Evolutionary conservation across 2,329 filamentous ascomycete species (phyloP).

Genomic region (Ophiostoma populinum): DNA sequence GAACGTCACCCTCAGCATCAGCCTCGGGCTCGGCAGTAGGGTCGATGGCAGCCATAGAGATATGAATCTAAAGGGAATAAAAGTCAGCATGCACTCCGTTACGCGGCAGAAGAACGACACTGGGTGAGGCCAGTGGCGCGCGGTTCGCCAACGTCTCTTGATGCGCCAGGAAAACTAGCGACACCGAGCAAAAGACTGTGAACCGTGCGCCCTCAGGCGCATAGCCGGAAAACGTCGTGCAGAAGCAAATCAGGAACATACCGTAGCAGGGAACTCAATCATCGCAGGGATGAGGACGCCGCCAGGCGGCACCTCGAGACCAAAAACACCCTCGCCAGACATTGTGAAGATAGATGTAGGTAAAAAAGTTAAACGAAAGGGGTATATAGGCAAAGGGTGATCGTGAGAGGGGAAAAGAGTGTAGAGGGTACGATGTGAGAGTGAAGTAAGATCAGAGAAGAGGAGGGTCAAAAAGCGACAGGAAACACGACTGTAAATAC

Average conservation of each 20-base stretch:
- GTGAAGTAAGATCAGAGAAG: slow-evolving; percentile 10
- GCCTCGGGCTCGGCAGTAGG: slow-evolving; percentile 59
- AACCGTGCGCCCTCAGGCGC: neutral
- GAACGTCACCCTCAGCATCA: slow-evolving; percentile 43
- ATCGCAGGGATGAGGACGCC: slow-evolving; percentile 67
- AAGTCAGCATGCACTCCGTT: slow-evolving; percentile 1
- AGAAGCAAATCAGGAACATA: slow-evolving; percentile 28
- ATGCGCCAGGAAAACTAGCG: no score
- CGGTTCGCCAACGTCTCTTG: no score
- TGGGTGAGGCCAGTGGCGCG: no score
- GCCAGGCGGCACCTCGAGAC: slow-evolving; percentile 76
- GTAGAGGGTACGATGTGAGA: slow-evolving; percentile 16
- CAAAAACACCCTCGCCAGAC: slow-evolving; percentile 41
- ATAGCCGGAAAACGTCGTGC: neutral
- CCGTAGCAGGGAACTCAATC: slow-evolving; percentile 65
- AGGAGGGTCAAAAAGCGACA: slow-evolving; percentile 5
- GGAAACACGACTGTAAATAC: slow-evolving; percentile 8
- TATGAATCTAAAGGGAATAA: slow-evolving; percentile 51
- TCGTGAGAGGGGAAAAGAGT: slow-evolving; percentile 14
- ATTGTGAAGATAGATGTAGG: slow-evolving; percentile 6
- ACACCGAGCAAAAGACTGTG: no score
- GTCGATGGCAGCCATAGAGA: slow-evolving; percentile 97
- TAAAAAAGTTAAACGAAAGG: neutral
- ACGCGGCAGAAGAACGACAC: no score
- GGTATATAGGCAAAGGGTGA: slow-evolving; percentile 6